phyloP scores from a whole-genome alignment of 495 filamentous ascomycete genomes.

The Neurospora sp. region DNA sequence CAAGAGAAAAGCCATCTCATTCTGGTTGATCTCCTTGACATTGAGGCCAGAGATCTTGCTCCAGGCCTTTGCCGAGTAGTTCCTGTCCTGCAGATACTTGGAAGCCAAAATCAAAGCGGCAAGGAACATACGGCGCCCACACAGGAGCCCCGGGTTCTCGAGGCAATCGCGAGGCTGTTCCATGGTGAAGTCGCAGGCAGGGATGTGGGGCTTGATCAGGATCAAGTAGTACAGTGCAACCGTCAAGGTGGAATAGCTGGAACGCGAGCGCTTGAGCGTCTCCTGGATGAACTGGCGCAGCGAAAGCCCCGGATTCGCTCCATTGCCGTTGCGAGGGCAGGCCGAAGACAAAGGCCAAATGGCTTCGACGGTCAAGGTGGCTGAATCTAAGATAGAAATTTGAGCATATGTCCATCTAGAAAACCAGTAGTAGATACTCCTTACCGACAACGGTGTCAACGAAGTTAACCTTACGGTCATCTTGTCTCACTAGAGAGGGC shows the following conservation, averaged over 20 bases:
- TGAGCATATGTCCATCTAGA: conserved; percentile 14
- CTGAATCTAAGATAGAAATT: conserved; percentile 63
- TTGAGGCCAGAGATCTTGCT: not conserved
- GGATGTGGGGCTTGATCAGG: conserved; percentile 85
- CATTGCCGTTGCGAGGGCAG: conserved; percentile 44
- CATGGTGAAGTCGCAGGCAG: conserved; percentile 69
- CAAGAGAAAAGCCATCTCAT: conserved; percentile 85
- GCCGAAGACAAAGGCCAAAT: conserved; percentile 84
- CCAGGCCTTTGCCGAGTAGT: conserved; percentile 53
- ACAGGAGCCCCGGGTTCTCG: conserved; percentile 74
- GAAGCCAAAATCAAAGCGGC: conserved; percentile 87
- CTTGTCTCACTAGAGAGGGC: conserved; percentile 77
- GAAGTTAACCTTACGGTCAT: conserved; percentile 88
- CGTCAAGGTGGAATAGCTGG: conserved; percentile 94
- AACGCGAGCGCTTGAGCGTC: conserved; percentile 85
- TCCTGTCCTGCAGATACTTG: conserved; percentile 95
- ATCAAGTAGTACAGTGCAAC: conserved; percentile 95
- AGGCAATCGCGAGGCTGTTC: conserved; percentile 72
- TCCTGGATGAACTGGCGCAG: conserved; percentile 95
- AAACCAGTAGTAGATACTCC: conserved; percentile 23
- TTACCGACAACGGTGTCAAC: conserved; percentile 99
- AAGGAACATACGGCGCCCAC: conserved; percentile 95
- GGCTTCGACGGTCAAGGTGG: conserved; percentile 91
- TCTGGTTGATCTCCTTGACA: conserved; percentile 86
- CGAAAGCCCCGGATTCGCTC: conserved; percentile 66